Conservation (phyloP, 2,329 filamentous ascomycete species). For the Cercospora berteroae region DNA sequence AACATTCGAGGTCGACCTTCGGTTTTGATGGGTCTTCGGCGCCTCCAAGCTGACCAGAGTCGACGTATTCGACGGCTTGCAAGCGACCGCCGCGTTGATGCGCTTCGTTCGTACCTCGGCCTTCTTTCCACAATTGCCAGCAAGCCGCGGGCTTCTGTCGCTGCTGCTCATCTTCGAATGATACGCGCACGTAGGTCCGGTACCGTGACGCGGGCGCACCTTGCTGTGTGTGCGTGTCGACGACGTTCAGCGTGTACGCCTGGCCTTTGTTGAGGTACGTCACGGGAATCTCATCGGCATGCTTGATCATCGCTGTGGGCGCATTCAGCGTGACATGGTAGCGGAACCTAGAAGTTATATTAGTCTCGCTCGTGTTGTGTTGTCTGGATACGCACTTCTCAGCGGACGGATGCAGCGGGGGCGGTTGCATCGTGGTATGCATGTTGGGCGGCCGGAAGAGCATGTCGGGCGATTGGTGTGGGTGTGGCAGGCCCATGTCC, state of each 20-base stretch:
- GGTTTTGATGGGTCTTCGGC: constrained; percentile 50
- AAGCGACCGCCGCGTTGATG: constrained; percentile 90
- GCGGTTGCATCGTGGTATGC: constrained; percentile 48
- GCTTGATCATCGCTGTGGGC: constrained; percentile 93
- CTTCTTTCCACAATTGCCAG: constrained; percentile 95
- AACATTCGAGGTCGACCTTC: constrained; percentile 52
- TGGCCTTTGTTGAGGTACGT: constrained; percentile 98
- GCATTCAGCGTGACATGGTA: constrained; percentile 89
- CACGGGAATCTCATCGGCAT: constrained; percentile 86
- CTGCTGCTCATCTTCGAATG: constrained; percentile 95
- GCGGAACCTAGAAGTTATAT: constrained; percentile 61
- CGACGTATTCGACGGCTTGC: constrained; percentile 93
- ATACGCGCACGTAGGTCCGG: constrained; percentile 89
- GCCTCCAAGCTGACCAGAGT: constrained; percentile 56
- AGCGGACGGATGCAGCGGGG: constrained; percentile 40
- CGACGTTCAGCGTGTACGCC: constrained; percentile 81
- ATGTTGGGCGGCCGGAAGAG: constrained; percentile 54
- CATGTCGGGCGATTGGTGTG: constrained; percentile 60
- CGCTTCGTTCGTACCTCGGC: constrained; percentile 89
- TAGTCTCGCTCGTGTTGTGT: constrained; percentile 20
- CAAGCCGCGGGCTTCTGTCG: constrained; percentile 76
- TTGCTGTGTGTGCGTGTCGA: constrained; percentile 68
- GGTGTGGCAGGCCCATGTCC: constrained; percentile 59
- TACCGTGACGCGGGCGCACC: constrained; percentile 65
- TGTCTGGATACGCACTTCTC: constrained; percentile 48